phyloP scores from a whole-genome alignment of 352 stramenopile genomes.

The Lagenidium giganteum region DNA sequence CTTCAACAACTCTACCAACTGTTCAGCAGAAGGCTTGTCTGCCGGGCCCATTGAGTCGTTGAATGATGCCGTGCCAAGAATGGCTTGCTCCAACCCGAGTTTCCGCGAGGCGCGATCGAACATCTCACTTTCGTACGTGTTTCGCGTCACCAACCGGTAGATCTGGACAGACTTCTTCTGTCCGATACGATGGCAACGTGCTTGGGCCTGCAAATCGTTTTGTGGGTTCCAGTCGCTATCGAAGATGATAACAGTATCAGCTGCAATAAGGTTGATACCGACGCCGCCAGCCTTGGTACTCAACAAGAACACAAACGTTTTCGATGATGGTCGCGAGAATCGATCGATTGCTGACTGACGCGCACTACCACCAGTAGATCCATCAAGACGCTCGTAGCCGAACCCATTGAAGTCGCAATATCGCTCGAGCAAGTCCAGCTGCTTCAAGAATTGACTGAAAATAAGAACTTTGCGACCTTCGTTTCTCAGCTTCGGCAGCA shows the following conservation, averaged over 20 bases:
- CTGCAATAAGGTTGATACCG: constrained; percentile 97
- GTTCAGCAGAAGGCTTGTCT: constrained; percentile 80
- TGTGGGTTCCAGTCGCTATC: constrained; percentile 99
- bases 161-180: constrained; percentile 98
- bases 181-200: constrained; percentile 96
- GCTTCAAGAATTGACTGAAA: constrained; percentile 94
- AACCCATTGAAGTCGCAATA: constrained; percentile 90
- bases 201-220: constrained; percentile 85
- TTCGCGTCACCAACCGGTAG: constrained; percentile 96
- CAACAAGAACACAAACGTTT: constrained; percentile 98
- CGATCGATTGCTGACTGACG: constrained; percentile 95
- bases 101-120: constrained; percentile 98
- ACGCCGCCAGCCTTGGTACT: constrained; percentile 98
- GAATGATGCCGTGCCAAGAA: constrained; percentile 94
- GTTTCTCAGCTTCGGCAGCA: constrained; percentile 87
- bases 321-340: constrained; percentile 93
- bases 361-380: constrained; percentile 82
- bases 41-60: constrained; percentile 83
- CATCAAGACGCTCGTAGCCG: constrained; percentile 88
- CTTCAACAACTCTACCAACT: constrained; percentile 97
- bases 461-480: constrained; percentile 94
- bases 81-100: constrained; percentile 97
- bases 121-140: constrained; percentile 99
- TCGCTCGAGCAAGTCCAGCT: constrained; percentile 92
- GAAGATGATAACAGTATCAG: constrained; percentile 99